Evolutionary conservation across 2,329 filamentous ascomycete genomes (phyloP).

Genomic region (Zymoseptoria crescenta): DNA sequence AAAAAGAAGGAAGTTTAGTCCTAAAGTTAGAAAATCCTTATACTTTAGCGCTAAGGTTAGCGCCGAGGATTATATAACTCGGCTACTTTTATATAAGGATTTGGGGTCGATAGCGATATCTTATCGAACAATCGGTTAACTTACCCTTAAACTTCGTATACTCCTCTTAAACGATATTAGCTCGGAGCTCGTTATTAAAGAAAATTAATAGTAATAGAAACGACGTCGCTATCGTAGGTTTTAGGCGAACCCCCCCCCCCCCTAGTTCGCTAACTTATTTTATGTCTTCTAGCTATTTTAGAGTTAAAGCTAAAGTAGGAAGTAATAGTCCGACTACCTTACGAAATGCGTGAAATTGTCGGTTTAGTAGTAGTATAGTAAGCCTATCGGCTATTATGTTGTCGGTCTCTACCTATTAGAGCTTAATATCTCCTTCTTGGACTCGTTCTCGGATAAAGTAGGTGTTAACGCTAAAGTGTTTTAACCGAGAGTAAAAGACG

Average conservation of each 20-base stretch:
- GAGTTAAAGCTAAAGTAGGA: neutral
- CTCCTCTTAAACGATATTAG: neutral
- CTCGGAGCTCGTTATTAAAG: neutral
- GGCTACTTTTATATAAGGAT: neutral
- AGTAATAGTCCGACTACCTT: neutral
- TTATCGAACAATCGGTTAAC: neutral
- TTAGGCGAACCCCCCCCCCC: neutral
- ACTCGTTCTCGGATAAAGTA: slow-evolving; percentile 3
- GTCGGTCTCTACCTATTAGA: too few relatives aligned
- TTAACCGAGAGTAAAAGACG: neutral
- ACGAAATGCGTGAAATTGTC: neutral
- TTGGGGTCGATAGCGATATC: neutral
- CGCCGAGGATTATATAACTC: neutral
- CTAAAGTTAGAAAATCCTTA: neutral
- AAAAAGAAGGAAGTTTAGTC: neutral
- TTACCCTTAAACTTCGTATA: neutral
- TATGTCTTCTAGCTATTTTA: neutral
- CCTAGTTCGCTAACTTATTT: neutral
- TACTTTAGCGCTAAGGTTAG: neutral
- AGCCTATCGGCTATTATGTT: slow-evolving; percentile 1
- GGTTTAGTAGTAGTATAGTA: neutral
- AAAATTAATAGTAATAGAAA: neutral
- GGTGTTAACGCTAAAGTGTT: too few relatives aligned
- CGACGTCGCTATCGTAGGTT: neutral
- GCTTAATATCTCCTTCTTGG: neutral